Base-by-base conservation (phyloP, 352 stramenopile genomes). In the Globisporangium cederbergense region DNA sequence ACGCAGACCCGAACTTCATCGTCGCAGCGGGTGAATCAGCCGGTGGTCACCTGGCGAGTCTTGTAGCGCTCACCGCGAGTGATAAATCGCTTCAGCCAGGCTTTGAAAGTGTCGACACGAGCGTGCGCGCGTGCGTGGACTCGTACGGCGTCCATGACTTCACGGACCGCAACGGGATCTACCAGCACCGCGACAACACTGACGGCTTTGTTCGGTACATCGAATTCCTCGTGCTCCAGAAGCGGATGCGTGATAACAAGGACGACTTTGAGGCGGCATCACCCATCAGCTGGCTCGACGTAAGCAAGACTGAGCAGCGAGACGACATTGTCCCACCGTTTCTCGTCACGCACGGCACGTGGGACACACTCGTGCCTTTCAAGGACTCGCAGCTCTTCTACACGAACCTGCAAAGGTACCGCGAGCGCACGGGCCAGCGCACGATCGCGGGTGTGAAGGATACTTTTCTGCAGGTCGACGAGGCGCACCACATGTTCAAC, bases 131-230 rank as follows among this genome's bases (percentile, higher is more conserved):
- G 4, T 93, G 84, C 38, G 71, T 93, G 49, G 84, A 93, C 59
- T 77, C 72, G n/a, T 93, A 91, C 51, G 84, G 84, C 18, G 78
- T 90, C 42, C 84, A 93, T 58, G 84, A 93, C 50, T 81, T 93
- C 60, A 83, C 73, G 13, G 84, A 93, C 52, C 81, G 84, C 2
- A 72, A 83, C 25, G 82, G 82, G 7, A 70, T 88, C 68, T 91
- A 86, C 61, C 75, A 73, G 34, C 75, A 83, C 61, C 78, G 77
- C 30, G 81, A 90, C 65, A 76, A 83, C 30, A 71, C 73, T 62
- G 67, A 81, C 58, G 74, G 77, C 54, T 89, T 91, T 68, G 61
- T 85, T 47, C 70, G 76, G 42, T 90, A 85, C 64, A 80, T 92
- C 45, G 81, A 92, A 64, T 56, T 89, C 13, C 56, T 89, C 32